A percentile compares a stretch with the other conserved stretches of the same genome.
Evolutionary conservation across 805 yeast genomes (phyloP).

Genomic region (Metschnikowia cubensis): DNA sequence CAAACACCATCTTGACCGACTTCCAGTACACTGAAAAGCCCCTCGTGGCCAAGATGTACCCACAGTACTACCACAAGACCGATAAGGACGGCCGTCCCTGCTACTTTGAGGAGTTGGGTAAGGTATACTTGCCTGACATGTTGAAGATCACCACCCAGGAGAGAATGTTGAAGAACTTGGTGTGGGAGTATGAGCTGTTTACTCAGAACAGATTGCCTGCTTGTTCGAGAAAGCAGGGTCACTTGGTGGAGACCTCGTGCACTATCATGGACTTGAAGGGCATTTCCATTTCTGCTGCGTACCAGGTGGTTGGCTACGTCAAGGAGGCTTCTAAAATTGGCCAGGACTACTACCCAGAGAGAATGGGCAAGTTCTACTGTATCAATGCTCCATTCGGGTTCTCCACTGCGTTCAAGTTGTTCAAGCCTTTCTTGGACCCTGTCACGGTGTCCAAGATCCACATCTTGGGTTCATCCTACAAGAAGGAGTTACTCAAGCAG

Average conservation of each 20-base stretch:
- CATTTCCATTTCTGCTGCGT: conserved; percentile 77
- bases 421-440: conserved; percentile 94
- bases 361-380: conserved; percentile 96
- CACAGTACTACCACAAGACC: conserved; percentile 95
- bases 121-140: conserved; percentile 86
- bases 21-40: conserved; percentile 94
- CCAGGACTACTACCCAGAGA: conserved; percentile 96
- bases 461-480: conserved; percentile 76
- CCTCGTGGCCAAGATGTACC: conserved; percentile 81
- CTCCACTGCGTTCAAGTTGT: conserved; percentile 84
- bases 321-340: conserved; percentile 92
- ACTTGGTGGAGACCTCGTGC: conserved; percentile 90
- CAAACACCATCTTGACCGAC: conserved; percentile 79
- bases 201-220: conserved; percentile 85
- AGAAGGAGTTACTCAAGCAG: conserved; percentile 81
- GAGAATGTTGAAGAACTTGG: conserved; percentile 91
- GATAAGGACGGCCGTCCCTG: conserved; percentile 97
- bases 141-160: conserved; percentile 91
- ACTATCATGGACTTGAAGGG: conserved; percentile 95
- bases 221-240: conserved; percentile 77
- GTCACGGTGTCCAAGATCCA: conserved; percentile 94
- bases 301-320: conserved; percentile 81
- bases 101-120: conserved; percentile 89
- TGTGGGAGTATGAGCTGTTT: conserved; percentile 96
- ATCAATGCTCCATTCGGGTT: conserved; percentile 98